Evolutionary conservation across 2,329 filamentous ascomycete genomes (phyloP).

Genomic region (Pestalotiopsis sp.): DNA sequence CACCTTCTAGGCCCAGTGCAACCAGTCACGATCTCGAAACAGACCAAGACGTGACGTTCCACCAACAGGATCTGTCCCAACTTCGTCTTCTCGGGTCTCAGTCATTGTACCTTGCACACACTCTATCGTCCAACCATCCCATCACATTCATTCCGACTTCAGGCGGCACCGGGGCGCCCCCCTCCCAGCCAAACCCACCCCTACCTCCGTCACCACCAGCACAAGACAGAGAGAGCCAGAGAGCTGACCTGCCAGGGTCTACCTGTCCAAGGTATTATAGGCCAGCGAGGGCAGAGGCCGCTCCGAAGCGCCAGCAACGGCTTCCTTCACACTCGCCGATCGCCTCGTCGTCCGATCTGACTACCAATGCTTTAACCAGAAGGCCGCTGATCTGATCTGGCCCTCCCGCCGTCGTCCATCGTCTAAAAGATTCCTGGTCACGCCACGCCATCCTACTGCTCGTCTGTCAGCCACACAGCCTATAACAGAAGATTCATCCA

Average conservation of each 20-base stretch:
- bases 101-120: conserved; percentile 1
- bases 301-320: neutral
- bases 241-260: neutral
- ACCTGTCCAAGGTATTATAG: neutral
- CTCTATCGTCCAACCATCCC: neutral
- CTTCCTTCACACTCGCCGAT: neutral
- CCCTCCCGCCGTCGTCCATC: conserved; percentile 2
- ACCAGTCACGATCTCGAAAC: conserved; percentile 4
- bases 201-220: neutral
- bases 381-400: neutral
- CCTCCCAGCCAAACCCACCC: neutral
- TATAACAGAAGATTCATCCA: conserved; percentile 10
- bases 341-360: conserved; percentile 1
- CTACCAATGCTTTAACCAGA: neutral
- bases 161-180: neutral
- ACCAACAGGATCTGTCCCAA: conserved; percentile 15
- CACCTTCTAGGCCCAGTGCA: conserved; percentile 2
- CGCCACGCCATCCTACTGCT: conserved; percentile 3
- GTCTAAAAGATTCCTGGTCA: conserved; percentile 5
- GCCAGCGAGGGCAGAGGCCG: neutral
- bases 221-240: neutral
- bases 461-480: neutral
- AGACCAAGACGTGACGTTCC: conserved; percentile 1
- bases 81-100: conserved; percentile 1
- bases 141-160: neutral